Evolutionary conservation across 2,329 filamentous ascomycete species (phyloP), one percentile per base, ranked within the genome.

Genomic region (Colletotrichum acutatum): DNA sequence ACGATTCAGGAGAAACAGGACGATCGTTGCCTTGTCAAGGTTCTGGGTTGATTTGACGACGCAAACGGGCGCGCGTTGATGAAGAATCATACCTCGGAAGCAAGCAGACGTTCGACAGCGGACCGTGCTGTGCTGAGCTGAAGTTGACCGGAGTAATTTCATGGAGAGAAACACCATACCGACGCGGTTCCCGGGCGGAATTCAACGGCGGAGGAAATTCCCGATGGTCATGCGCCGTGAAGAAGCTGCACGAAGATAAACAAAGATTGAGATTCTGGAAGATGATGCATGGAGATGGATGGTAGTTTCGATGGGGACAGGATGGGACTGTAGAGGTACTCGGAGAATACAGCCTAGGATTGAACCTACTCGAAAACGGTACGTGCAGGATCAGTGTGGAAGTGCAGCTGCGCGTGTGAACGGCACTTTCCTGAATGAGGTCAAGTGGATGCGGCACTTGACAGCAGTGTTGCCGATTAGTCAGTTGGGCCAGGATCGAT

Each of bases 401-500:
- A 62, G 24, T 52, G 19, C 12, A 16, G 42, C 49, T 9, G 16
- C 52, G 64, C 3, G 42, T 49, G 42, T 49, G 42, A 49, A 19
- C 42, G 42, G 42, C 42, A 49, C 42, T 49, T 49, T 49, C 42
- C 42, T 49, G 7, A n/a, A 49, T 49, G 19, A 64, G 49, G 19
- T 56, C 42, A 56, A 61, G 56, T 65, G 60, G 70, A 37, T 26
- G 26, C 66, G 66, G 66, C 56, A 72, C 54, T 65, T 72, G 54
- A n/a, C 42, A 64, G 34, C 64, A 71, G 64, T 28, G 58, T 34
- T 68, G 64, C 68, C 70, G 59, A 65, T 72, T 72, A 65, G 66
- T 72, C 66, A 72, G 58, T 63, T 11, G 5, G 2, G 30, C 11
- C 5, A 12, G 22, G 24, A 7, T 53, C 2, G 24, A 7, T 53